Percentiles rank a stretch among this genome's conserved stretches.
phyloP scores from a whole-genome alignment of 2,329 filamentous ascomycete species.

The Diaporthe sp. region DNA sequence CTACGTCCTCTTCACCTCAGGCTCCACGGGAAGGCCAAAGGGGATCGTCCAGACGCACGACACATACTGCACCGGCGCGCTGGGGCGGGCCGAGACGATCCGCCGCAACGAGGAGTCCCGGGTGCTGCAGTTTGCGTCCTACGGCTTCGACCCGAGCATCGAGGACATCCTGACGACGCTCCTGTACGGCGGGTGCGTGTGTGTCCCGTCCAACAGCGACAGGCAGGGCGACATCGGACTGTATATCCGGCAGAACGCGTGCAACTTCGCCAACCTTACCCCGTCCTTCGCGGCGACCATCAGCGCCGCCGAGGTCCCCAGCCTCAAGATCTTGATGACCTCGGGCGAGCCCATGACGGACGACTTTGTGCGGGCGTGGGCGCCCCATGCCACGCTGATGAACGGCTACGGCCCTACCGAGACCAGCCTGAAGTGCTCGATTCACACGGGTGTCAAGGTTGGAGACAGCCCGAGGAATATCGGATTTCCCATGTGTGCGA shows the following conservation, averaged over 20 bases:
- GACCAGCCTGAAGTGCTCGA: background rate
- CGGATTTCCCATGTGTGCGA: background rate
- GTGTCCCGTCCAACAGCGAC: slow-evolving; percentile 52
- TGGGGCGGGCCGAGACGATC: slow-evolving; percentile 41
- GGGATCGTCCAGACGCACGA: slow-evolving; percentile 29
- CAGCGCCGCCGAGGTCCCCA: background rate
- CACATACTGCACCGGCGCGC: slow-evolving; percentile 43
- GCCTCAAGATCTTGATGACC: background rate
- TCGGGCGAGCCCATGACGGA: background rate
- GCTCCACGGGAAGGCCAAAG: slow-evolving; percentile 59
- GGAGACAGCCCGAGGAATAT: background rate
- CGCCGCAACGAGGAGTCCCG: background rate
- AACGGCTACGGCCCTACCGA: background rate
- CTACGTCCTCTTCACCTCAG: slow-evolving; percentile 35
- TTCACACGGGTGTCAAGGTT: background rate
- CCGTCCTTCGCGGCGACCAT: background rate
- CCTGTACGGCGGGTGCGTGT: slow-evolving; percentile 48
- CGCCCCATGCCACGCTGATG: background rate
- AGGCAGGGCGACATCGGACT: background rate
- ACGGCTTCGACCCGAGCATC: slow-evolving; percentile 44
- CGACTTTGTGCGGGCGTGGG: background rate
- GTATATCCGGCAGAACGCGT: background rate
- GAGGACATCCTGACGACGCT: slow-evolving; percentile 43
- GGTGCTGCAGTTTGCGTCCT: slow-evolving; percentile 51
- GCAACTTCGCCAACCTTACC: background rate